A percentile compares a stretch with the other conserved stretches of the same genome.
phyloP scores from a whole-genome alignment of 1,139 yeast species.

The Petasospora rhodanensis region DNA sequence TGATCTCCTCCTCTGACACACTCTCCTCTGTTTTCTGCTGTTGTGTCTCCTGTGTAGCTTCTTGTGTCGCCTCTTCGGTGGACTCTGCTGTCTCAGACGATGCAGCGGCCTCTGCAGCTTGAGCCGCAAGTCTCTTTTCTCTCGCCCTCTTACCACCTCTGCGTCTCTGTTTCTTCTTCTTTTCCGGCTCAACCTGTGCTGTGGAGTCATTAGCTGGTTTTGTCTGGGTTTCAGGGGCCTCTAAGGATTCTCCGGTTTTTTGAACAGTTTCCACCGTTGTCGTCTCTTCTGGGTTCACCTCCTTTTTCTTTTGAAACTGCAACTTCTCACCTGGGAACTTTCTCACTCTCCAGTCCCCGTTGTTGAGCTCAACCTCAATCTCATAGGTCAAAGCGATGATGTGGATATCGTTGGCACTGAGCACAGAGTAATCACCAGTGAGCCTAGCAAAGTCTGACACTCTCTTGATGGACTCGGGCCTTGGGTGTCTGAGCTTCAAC shows the following conservation, averaged over 20 bases:
- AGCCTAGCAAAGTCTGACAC: conserved; percentile 74
- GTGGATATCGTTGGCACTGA: conserved; percentile 88
- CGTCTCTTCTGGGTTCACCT: conserved; percentile 12
- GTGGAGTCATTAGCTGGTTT: not conserved
- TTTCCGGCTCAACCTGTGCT: conserved; percentile 1
- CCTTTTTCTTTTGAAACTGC: conserved; percentile 17
- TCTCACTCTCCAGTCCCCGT: conserved; percentile 68
- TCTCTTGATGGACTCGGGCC: conserved; percentile 52
- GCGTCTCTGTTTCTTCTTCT: conserved; percentile 44
- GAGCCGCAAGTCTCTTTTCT: conserved; percentile 39
- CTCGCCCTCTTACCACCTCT: conserved; percentile 64
- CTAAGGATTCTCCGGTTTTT: conserved; percentile 13
- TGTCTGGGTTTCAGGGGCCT: conserved; percentile 12
- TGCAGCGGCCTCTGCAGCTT: conserved; percentile 31
- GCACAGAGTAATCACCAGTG: conserved; percentile 88
- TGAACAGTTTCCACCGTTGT: conserved; percentile 13
- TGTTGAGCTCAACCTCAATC: conserved; percentile 65
- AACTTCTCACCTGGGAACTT: conserved; percentile 62
- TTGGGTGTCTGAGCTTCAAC: conserved; percentile 71
- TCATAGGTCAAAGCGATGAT: conserved; percentile 90
- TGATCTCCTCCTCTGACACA: conserved; percentile 18
- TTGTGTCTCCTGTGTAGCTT: conserved; percentile 1
- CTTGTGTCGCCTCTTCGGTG: conserved; percentile 1
- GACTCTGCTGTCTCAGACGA: no score
- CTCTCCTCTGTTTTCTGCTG: conserved; percentile 10